Base-by-base conservation (phyloP, 345 rosid species). In the Excoecaria cochinchinensis region DNA sequence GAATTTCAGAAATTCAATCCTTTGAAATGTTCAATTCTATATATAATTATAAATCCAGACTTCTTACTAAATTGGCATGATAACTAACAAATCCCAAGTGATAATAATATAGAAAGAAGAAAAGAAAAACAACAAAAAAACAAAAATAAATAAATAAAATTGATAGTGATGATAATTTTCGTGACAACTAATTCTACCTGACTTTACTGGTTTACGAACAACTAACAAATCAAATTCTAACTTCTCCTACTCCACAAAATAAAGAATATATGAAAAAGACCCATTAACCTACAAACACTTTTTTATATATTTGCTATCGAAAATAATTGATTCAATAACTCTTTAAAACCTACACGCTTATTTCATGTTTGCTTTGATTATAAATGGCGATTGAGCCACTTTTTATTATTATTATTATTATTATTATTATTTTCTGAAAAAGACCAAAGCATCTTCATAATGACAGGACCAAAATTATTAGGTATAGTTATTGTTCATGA, bases 201-300 rank as follows among this genome's bases (percentile, higher is more conserved):
- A 16, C 15, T 31, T 60, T 72, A 59, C 38, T 5, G 56, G 56
- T 42, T 25, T 16, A 10, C 19, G 44, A 8, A 52, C 10, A 50
- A n/a, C 16, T 61, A 10, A n/a, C 46, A 60, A 17, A 53, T 70
- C 16, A 71, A 59, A 25, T 72, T 39, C 40, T 50, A 57, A 58
- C 68, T 56, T 67, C 21, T 66, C 57, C 46, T 21, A 48, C 11
- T 67, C 55, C 58, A 57, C 39, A 44, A 36, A 10, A 25, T 38
- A 71, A 69, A 65, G 53, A 25, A 51, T 44, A 21, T 13, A 52
- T 1, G 83, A 77, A 72, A 77, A 68, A 22, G 83, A 83, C 77
- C 65, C 25, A 44, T 38, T 44, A 76, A 77, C 80, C 55, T 72
- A 59, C 55, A 52, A 31, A 63, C 61, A 55, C 25, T 44, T 61